Evolutionary conservation across 305 asterid genomes (phyloP).

Genomic region (Rubia occidens): DNA sequence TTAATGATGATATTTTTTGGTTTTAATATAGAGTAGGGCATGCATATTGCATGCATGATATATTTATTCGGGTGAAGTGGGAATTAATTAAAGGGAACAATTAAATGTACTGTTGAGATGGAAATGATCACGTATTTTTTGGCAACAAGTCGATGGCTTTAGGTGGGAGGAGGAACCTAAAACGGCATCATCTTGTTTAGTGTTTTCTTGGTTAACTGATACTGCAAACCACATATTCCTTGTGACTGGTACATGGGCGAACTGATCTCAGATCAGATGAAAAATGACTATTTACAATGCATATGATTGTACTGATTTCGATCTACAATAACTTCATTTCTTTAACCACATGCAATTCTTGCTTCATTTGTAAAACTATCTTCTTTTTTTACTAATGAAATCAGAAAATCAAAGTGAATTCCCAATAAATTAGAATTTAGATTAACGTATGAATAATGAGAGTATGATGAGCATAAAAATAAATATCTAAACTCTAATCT

Average conservation of each 20-base stretch:
- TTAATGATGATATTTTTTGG: neutral
- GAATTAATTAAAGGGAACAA: neutral
- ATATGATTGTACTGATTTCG: neutral
- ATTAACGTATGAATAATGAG: too few species aligned
- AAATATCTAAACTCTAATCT: too few species aligned
- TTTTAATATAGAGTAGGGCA: neutral
- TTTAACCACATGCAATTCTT: too few species aligned
- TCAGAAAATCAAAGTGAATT: too few species aligned
- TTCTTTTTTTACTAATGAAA: too few species aligned
- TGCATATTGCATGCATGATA: neutral
- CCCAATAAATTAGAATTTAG: too few species aligned
- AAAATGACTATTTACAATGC: neutral
- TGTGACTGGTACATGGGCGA: neutral
- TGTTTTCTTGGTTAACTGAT: constrained; percentile 30
- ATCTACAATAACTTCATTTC: neutral
- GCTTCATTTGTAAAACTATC: too few species aligned
- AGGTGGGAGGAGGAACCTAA: constrained; percentile 34
- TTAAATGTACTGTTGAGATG: constrained; percentile 26
- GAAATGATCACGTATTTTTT: constrained; percentile 34
- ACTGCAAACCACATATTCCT: neutral
- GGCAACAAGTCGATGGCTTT: constrained; percentile 45
- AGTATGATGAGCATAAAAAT: too few species aligned
- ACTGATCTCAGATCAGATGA: neutral
- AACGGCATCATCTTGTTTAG: constrained; percentile 39
- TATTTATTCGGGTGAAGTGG: neutral